Evolutionary conservation across 306 rosid species (phyloP).

Genomic region (Malus asiatica): DNA sequence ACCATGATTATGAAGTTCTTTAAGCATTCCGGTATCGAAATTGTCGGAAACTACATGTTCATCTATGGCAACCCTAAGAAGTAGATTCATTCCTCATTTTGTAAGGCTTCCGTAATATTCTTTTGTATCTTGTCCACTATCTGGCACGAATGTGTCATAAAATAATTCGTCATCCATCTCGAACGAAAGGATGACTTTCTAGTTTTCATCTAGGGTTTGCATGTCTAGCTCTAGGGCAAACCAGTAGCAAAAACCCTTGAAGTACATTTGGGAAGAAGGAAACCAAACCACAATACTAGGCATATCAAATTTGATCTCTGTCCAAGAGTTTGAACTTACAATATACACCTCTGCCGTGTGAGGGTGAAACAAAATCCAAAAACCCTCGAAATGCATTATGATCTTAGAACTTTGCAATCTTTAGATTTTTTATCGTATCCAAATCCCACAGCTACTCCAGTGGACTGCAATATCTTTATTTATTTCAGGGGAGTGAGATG

Average conservation of each 20-base stretch:
- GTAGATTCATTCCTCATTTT: not conserved
- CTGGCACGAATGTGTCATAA: not conserved
- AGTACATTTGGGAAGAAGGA: not conserved
- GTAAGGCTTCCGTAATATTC: not conserved
- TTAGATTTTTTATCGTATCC: not conserved
- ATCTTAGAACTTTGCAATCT: not conserved
- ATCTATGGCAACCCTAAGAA: not conserved
- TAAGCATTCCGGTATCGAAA: not conserved
- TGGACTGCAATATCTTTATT: not conserved
- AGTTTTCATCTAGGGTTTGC: not conserved
- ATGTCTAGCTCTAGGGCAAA: not conserved
- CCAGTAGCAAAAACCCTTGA: conserved; percentile 3
- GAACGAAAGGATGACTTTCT: not conserved
- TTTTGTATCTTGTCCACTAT: not conserved
- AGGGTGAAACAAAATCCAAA: not conserved
- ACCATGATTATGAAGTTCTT: too few relatives aligned
- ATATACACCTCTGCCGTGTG: not conserved
- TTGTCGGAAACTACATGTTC: not conserved
- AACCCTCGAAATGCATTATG: not conserved
- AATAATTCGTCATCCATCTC: not conserved
- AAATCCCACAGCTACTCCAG: not conserved
- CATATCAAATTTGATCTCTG: not conserved
- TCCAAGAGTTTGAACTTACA: not conserved
- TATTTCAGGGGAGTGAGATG: not conserved
- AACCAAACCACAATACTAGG: not conserved